Conservation (phyloP, 1,139 yeast species). For the Geotrichum klebahnii region DNA sequence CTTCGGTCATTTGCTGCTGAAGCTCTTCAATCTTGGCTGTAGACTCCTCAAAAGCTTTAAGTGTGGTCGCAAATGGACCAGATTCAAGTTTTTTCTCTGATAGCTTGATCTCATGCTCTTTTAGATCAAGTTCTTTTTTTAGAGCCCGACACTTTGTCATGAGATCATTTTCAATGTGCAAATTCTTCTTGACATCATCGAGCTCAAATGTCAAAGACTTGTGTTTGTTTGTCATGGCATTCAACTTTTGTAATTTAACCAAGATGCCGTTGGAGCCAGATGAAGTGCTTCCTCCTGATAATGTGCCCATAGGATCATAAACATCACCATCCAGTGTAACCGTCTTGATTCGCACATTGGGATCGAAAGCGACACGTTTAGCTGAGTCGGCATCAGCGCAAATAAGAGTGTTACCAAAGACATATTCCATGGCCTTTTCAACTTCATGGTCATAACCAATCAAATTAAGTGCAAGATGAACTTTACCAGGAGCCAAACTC, state of each 20-base stretch:
- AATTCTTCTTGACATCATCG: constrained; percentile 41
- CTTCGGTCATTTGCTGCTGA: constrained; percentile 41
- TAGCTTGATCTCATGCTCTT: constrained; percentile 62
- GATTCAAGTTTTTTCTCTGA: constrained; percentile 57
- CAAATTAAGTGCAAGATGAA: constrained; percentile 78
- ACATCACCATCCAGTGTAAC: constrained; percentile 91
- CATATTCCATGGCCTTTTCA: constrained; percentile 79
- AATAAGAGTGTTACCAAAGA: constrained; percentile 82
- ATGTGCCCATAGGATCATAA: constrained; percentile 92
- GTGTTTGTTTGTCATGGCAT: constrained; percentile 47
- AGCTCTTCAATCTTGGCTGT: constrained; percentile 50
- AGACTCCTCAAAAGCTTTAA: constrained; percentile 50
- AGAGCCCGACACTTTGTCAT: constrained; percentile 53
- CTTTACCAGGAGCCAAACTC: constrained; percentile 70
- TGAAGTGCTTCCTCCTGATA: constrained; percentile 85
- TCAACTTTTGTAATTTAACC: constrained; percentile 63
- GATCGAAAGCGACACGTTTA: constrained; percentile 79
- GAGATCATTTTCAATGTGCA: constrained; percentile 47
- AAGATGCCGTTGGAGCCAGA: constrained; percentile 53
- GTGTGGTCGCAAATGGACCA: constrained; percentile 54
- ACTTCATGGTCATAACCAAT: constrained; percentile 71
- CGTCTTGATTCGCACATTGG: constrained; percentile 73
- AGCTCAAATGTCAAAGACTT: constrained; percentile 44
- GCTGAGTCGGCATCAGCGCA: constrained; percentile 89
- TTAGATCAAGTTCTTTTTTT: constrained; percentile 62